These are phyloP conservation scores for Sutorius eximius DNA, from an alignment of 1,284 basidiomycete species.

Conservation along the genomic window DNA sequence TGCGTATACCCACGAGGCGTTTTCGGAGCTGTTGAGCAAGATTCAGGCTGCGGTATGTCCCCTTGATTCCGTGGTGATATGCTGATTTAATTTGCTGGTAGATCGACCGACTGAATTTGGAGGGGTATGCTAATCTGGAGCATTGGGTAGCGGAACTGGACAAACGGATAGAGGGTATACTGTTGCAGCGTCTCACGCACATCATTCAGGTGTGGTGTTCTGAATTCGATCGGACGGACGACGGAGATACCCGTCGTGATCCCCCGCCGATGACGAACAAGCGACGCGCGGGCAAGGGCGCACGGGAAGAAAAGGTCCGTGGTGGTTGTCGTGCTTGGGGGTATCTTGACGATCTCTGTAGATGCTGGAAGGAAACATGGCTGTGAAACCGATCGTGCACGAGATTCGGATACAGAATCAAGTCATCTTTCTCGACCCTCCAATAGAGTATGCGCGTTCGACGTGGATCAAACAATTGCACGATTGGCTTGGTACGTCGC, in stretches of 20 bases:
- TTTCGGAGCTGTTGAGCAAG: slow-evolving; percentile 74
- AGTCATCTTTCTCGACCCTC: slow-evolving; percentile 97
- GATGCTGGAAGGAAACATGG: slow-evolving; percentile 70
- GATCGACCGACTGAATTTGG: slow-evolving; percentile 93
- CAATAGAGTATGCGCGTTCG: slow-evolving; percentile 90
- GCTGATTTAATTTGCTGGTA: slow-evolving; percentile 30
- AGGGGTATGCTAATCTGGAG: slow-evolving; percentile 97
- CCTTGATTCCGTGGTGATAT: background rate
- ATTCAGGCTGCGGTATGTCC: slow-evolving; percentile 81
- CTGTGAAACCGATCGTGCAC: slow-evolving; percentile 82
- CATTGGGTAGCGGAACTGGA: slow-evolving; percentile 93
- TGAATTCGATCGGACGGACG: slow-evolving; percentile 77
- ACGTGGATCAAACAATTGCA: slow-evolving; percentile 93
- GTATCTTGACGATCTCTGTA: slow-evolving; percentile 27
- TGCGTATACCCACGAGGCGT: slow-evolving; percentile 80
- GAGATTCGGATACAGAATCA: slow-evolving; percentile 98
- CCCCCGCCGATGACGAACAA: slow-evolving; percentile 51
- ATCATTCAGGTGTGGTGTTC: slow-evolving; percentile 87
- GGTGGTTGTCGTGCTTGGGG: background rate
- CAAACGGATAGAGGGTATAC: slow-evolving; percentile 79
- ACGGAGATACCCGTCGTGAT: slow-evolving; percentile 60
- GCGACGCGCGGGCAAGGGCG: slow-evolving; percentile 61
- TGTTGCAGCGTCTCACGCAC: slow-evolving; percentile 75
- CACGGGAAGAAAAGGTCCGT: slow-evolving; percentile 72
- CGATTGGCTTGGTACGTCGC: slow-evolving; percentile 73